Evolutionary conservation across 202 grass and related monocot species (phyloP).

Genomic region (Saccharum hybrid): DNA sequence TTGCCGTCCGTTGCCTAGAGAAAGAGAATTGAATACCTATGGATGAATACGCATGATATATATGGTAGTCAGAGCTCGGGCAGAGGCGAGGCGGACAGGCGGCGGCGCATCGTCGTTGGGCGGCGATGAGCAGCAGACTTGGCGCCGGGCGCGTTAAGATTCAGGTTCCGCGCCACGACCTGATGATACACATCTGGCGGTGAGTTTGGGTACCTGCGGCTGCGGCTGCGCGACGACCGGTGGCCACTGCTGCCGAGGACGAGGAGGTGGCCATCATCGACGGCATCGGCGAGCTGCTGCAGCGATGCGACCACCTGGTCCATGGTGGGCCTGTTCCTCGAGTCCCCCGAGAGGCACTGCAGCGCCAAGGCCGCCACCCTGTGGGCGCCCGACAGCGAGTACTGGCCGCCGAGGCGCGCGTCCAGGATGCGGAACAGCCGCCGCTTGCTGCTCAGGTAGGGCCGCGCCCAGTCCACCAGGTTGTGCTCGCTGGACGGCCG

Average conservation of each 20-base stretch:
- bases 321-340: constrained; percentile 59
- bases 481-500: constrained; percentile 55
- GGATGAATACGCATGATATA: too few species aligned
- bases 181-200: too few species aligned
- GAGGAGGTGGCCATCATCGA: too few species aligned
- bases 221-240: background rate
- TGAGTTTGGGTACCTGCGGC: too few species aligned
- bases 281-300: constrained; percentile 20
- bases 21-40: too few species aligned
- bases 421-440: constrained; percentile 61
- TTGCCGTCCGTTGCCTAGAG: too few species aligned
- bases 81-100: constrained; percentile 29
- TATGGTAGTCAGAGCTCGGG: background rate
- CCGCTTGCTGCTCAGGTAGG: constrained; percentile 57
- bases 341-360: constrained; percentile 61
- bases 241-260: too few species aligned
- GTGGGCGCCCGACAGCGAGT: constrained; percentile 46
- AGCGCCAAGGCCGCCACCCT: constrained; percentile 48
- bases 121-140: background rate
- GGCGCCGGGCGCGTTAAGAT: too few species aligned
- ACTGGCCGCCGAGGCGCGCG: constrained; percentile 52
- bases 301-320: constrained; percentile 53
- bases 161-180: background rate
- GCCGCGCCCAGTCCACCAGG: constrained; percentile 72
- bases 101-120: background rate